These are phyloP conservation scores for Aspergillus sergii DNA, from an alignment of 2,329 filamentous ascomycete genomes.

Conservation along the genomic window DNA sequence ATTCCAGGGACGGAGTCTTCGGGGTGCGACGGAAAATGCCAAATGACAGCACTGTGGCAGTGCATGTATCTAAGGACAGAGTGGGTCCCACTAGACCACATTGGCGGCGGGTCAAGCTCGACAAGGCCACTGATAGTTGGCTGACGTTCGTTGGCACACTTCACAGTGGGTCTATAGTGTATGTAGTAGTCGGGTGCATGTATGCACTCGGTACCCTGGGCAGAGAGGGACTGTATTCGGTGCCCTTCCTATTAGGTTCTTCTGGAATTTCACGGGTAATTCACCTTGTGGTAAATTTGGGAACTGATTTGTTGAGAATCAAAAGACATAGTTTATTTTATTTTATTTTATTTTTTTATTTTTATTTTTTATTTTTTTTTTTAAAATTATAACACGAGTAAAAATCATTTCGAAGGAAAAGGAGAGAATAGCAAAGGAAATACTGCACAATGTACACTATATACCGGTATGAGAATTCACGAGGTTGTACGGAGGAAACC, in stretches of 20 bases:
- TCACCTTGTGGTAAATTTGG: neutral
- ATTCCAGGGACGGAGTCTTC: slow-evolving; percentile 15
- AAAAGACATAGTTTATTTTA: no score
- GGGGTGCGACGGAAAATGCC: slow-evolving; percentile 16
- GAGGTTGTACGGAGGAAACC: neutral
- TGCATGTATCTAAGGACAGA: slow-evolving; percentile 27
- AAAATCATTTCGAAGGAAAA: neutral
- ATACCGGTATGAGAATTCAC: neutral
- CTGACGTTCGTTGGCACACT: slow-evolving; percentile 17
- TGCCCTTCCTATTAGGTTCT: slow-evolving; percentile 1
- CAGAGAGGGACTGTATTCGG: neutral
- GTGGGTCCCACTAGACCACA: slow-evolving; percentile 24
- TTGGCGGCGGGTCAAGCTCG: slow-evolving; percentile 20
- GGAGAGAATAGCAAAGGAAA: neutral
- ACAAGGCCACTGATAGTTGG: slow-evolving; percentile 20
- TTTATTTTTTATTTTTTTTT: neutral
- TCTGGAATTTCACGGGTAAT: slow-evolving; percentile 10
- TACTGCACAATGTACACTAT: neutral
- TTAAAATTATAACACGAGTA: neutral
- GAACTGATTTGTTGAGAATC: neutral
- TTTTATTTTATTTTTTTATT: no score
- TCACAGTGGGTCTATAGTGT: slow-evolving; percentile 18
- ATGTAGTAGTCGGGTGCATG: slow-evolving; percentile 10
- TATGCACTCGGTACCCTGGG: slow-evolving; percentile 15
- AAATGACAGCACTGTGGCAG: slow-evolving; percentile 30